Conservation (phyloP, 305 asterid species). For the Fraxinus angustifolia region DNA sequence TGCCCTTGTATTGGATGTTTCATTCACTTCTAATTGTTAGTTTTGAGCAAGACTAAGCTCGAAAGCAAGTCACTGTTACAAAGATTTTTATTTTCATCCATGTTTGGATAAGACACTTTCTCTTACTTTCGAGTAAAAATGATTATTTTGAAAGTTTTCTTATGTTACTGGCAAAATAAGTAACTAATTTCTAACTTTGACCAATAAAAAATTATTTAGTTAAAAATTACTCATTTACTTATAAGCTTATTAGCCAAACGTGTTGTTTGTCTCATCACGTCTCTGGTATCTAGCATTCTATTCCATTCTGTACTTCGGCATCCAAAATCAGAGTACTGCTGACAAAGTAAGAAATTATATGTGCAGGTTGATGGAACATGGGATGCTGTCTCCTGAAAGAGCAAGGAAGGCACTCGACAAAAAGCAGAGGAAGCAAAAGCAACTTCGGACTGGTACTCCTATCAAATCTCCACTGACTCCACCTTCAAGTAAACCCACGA, state of each 20-base stretch:
- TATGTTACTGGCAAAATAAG: neutral
- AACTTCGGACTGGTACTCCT: conserved; percentile 59
- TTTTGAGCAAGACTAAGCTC: neutral
- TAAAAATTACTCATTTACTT: neutral
- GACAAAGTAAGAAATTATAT: neutral
- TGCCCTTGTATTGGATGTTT: neutral
- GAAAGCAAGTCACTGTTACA: neutral
- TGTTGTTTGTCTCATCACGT: neutral
- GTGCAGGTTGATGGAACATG: conserved; percentile 88
- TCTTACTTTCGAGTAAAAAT: neutral
- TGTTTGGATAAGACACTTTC: neutral
- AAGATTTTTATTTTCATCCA: neutral
- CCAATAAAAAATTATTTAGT: neutral
- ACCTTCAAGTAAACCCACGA: conserved; percentile 46
- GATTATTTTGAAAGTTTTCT: neutral
- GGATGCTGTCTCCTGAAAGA: conserved; percentile 66
- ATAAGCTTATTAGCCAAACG: neutral
- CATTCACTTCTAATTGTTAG: neutral
- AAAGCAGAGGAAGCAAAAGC: conserved; percentile 79
- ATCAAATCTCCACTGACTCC: conserved; percentile 56
- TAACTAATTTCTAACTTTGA: neutral
- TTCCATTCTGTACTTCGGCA: neutral
- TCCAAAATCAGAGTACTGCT: neutral
- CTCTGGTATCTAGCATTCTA: neutral
- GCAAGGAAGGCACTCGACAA: conserved; percentile 66